Base-by-base conservation (phyloP, 208 protist species). In the Zelonia costaricensis region DNA sequence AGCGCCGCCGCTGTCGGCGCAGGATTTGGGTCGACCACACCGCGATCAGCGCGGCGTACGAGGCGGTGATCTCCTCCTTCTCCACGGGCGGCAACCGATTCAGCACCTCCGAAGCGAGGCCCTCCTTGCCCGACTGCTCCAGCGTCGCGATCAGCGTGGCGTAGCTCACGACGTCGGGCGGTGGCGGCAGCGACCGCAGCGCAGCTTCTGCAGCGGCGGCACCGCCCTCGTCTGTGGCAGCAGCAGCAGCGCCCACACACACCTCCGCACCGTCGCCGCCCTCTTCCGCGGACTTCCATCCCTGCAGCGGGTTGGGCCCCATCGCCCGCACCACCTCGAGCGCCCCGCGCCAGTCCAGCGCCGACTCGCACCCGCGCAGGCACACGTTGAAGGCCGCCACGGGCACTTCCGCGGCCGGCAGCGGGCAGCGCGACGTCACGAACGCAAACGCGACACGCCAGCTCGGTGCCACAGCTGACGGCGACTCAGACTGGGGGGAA, bases 111-210 rank as follows among this genome's bases (percentile, higher is more conserved):
- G 72, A 62, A 16, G 85, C 84, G 13, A 91, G 36, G 1, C 59
- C 53, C 12, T 86, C 67, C 62, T 89, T 89, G 20, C 85, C 85
- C 20, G 76, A 59, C 69, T 93, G 83, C 75, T 95, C 86, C 43
- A 95, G 76, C 35, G 83, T 80, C n/a, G 87, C 84, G 36, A 95
- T 82, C 15, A 95, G 69, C 12, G 84, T 91, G 28, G 90, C 90
- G 66, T 93, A 95, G 52, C 73, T 90, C 15, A 95, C 84, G 4
- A 91, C 84, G 68, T 90, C 70, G 20, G 90, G 90, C 28, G 60
- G 13, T 12, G 84, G 84, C 16, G 71, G 74, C 25, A 61, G 44
- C 44, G 57, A 74, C 30, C 55, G 8, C 10, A 38, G 23, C 40
- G 22, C 42, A n/a, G 39, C 54, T 27, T 20, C 22, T 10, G 40